These are phyloP conservation scores for Gossypium thurberi DNA, from an alignment of 345 rosid species.

Conservation along the genomic window DNA sequence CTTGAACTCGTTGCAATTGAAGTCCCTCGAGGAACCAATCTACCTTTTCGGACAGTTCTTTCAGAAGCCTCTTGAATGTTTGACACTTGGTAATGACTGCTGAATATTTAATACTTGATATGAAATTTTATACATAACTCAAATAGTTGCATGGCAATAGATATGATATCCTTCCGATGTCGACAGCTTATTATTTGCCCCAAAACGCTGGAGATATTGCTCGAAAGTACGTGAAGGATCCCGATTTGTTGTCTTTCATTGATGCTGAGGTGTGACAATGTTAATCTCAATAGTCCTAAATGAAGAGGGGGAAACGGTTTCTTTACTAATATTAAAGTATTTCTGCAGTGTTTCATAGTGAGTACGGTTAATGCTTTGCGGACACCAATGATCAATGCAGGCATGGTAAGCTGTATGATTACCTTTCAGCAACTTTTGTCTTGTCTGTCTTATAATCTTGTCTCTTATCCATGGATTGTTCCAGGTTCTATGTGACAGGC, in stretches of 20 bases:
- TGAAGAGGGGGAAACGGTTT: background rate
- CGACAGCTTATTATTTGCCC: slow-evolving; percentile 77
- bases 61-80: slow-evolving; percentile 79
- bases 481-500: slow-evolving; percentile 94
- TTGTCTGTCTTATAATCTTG: slow-evolving; percentile 7
- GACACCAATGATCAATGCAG: slow-evolving; percentile 95
- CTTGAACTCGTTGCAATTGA: slow-evolving; percentile 79
- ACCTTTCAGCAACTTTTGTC: slow-evolving; percentile 2
- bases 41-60: slow-evolving; percentile 94
- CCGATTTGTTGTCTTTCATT: slow-evolving; percentile 70
- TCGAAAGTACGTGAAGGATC: slow-evolving; percentile 83
- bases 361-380: slow-evolving; percentile 83
- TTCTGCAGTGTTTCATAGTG: slow-evolving; percentile 87
- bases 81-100: slow-evolving; percentile 67
- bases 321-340: slow-evolving; percentile 8
- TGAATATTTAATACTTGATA: slow-evolving; percentile 1
- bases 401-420: slow-evolving; percentile 54
- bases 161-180: slow-evolving; percentile 5
- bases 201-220: slow-evolving; percentile 93
- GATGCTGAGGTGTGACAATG: slow-evolving; percentile 74
- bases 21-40: slow-evolving; percentile 94
- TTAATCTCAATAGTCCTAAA: background rate
- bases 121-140: background rate
- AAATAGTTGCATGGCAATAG: background rate
- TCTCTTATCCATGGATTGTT: slow-evolving; percentile 14